Percentiles rank a stretch among this genome's conserved stretches.
Evolutionary conservation across 441 rosid species (phyloP).

Genomic region (Corymbia calophylla): DNA sequence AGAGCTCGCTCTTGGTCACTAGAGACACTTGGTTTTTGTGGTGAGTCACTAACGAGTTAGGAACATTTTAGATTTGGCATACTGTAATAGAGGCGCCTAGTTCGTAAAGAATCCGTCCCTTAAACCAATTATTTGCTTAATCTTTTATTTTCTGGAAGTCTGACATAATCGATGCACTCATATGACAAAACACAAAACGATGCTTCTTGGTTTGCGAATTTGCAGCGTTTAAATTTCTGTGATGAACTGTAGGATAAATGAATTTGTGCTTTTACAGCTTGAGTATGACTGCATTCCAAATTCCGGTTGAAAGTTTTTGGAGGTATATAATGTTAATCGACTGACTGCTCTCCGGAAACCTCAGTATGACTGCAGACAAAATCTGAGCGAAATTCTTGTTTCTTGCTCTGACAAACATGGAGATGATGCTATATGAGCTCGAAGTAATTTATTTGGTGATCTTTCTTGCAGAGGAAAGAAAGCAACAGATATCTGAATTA

Average conservation of each 20-base stretch:
- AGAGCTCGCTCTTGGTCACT: neutral
- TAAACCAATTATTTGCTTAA: neutral
- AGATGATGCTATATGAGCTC: neutral
- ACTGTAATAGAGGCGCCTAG: neutral
- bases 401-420: neutral
- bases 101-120: neutral
- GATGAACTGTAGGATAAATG: neutral
- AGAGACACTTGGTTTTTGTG: neutral
- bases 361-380: neutral
- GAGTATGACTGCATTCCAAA: neutral
- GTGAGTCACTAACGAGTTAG: neutral
- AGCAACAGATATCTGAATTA: conserved; percentile 45
- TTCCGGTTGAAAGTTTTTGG: neutral
- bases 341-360: neutral
- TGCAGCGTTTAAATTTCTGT: neutral
- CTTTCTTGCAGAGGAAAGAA: conserved; percentile 49
- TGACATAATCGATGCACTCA: neutral
- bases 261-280: neutral
- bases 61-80: neutral
- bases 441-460: neutral
- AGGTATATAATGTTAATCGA: neutral
- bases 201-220: neutral
- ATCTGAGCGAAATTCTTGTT: neutral
- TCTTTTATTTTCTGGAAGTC: neutral
- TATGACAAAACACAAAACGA: neutral